These are phyloP conservation scores for Marvania coccoides DNA, from an alignment of 139 green algal species.

Conservation along the genomic window DNA sequence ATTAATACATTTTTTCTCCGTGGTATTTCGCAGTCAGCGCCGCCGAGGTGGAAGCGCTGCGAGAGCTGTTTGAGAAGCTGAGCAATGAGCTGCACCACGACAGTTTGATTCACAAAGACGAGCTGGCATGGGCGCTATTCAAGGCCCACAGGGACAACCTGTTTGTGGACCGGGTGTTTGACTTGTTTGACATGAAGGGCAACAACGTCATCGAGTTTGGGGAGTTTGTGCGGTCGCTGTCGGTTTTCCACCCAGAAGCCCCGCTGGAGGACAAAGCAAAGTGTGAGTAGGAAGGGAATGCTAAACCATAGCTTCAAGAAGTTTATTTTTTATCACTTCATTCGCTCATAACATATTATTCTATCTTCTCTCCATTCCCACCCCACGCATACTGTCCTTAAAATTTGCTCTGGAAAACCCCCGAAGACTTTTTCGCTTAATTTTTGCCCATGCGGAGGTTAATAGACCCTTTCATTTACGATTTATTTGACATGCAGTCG, in stretches of 20 bases:
- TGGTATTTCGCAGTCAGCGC: conserved; percentile 31
- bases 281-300: conserved; percentile 30
- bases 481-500: conserved; percentile 34
- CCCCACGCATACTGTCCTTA: no score
- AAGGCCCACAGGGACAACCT: conserved; percentile 49
- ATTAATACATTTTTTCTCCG: no score
- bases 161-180: conserved; percentile 59
- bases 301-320: conserved; percentile 1
- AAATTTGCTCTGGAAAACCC: neutral
- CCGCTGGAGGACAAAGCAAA: conserved; percentile 47
- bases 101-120: conserved; percentile 64
- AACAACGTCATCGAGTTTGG: conserved; percentile 71
- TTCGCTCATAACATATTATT: no score
- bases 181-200: conserved; percentile 59
- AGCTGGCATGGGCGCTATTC: conserved; percentile 60
- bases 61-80: conserved; percentile 41
- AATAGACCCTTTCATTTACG: neutral
- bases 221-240: conserved; percentile 54
- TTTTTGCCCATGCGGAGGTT: neutral
- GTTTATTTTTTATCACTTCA: conserved; percentile 7
- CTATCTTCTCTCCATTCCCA: no score
- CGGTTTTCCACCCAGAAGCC: conserved; percentile 58
- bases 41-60: conserved; percentile 44
- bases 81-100: conserved; percentile 52
- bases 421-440: neutral